Evolutionary conservation across 305 asterid genomes (phyloP), one percentile per base, ranked within the genome.

Genomic region (Fraxinus dipetala): DNA sequence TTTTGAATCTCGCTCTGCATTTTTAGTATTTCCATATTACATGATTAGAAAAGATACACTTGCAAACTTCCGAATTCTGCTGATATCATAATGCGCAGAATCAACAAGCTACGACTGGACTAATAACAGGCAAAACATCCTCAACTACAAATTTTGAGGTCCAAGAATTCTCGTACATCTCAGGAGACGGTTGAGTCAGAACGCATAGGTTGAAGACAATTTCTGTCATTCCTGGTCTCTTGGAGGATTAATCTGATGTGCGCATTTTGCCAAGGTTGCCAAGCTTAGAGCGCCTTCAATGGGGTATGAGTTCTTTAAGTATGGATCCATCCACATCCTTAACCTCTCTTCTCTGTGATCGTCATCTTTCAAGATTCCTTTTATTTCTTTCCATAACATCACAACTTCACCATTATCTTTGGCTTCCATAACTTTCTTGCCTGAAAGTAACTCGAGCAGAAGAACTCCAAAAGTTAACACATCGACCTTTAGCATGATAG

Each of bases 391-490:
- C 92, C 90, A 90, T 45, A 88, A 6, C 90, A 87, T 87, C 79
- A 84, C 86, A 14, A 85, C 83, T 79, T 87, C 94, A 4, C 91
- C 94, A 20, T 77, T 75, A 4, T 83, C 89, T 81, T 79, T 87
- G 2, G 91, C 83, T 82, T 91, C 95, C 90, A 87, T 85, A 4
- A 88, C 87, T 82, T 84, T 90, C 89, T 86, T 91, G 10, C 97
- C 95, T 0, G 97, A 94, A 28, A 94, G 93, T 65, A 93, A 79
- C 90, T 93, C 97, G 81, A 94, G 38, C 16, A 94, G 86, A 26
- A 91, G 86, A 26, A 94, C 89, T 6, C 98, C 97, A n/a, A 93
- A 94, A 6, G 93, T 88, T 28, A 94, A 94, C 10, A 93, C 93
- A 13, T 93, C 97, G 1, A 89, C 88, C 59, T 92, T 90, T 45